Percentiles rank a stretch among this genome's conserved stretches.
These are phyloP conservation scores for Hibiscus tridactylites DNA, from an alignment of 345 rosid genomes.

Conservation along the genomic window DNA sequence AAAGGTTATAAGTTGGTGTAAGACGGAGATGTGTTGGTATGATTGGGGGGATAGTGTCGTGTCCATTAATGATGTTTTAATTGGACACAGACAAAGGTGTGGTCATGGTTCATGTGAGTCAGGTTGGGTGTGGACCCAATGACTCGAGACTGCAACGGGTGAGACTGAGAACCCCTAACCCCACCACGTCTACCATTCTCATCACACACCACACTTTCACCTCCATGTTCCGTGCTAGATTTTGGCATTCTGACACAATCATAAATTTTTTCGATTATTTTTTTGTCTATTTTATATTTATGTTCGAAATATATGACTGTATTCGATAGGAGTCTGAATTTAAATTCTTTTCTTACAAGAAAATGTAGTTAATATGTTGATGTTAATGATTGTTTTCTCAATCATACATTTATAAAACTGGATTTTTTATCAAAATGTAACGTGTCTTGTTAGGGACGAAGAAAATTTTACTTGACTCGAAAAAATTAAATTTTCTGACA, in stretches of 20 bases:
- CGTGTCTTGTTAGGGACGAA: no score
- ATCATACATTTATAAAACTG: no score
- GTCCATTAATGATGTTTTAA: background rate
- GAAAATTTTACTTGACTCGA: no score
- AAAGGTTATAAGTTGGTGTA: background rate
- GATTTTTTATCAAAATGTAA: no score
- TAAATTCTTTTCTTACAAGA: no score
- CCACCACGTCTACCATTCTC: background rate
- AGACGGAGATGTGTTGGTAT: background rate
- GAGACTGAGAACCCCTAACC: background rate
- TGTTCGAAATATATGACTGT: no score
- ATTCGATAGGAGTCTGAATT: no score
- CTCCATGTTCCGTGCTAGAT: background rate
- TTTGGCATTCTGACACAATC: slow-evolving; percentile 10
- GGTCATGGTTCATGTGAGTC: background rate
- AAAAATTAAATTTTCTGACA: no score
- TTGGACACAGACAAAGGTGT: background rate
- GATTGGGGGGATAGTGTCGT: background rate
- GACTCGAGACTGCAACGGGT: background rate
- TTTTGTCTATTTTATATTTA: no score
- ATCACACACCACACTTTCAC: background rate
- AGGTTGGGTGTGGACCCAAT: background rate
- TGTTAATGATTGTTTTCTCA: no score
- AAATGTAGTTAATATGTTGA: no score
- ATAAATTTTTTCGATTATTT: background rate